phyloP scores from a whole-genome alignment of 768 basidiomycete species.

The Naganishia onofrii region DNA sequence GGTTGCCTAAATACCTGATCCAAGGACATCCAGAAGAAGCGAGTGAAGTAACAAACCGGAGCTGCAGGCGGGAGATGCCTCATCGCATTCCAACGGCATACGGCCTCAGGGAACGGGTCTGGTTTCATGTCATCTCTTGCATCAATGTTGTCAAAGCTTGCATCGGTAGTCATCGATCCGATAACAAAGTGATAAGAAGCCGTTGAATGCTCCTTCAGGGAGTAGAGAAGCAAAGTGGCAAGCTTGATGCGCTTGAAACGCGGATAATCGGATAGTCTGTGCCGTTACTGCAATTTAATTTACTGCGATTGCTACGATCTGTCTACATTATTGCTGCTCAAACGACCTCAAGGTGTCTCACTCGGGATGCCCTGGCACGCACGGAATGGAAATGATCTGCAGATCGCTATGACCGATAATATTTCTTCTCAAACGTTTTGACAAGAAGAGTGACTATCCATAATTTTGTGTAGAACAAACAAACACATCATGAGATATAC shows the following conservation, averaged over 20 bases:
- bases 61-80: neutral
- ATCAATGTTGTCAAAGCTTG: slow-evolving; percentile 6
- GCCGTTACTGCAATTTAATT: neutral
- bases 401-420: too few species aligned
- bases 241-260: slow-evolving; percentile 1
- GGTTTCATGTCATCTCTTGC: neutral
- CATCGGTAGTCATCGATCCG: neutral
- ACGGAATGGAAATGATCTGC: neutral
- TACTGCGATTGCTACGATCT: neutral
- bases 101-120: neutral
- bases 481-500: neutral
- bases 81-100: neutral
- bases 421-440: too few species aligned
- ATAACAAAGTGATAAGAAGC: neutral
- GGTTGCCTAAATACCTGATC: neutral
- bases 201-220: neutral
- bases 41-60: neutral
- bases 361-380: neutral
- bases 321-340: neutral
- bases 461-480: too few species aligned
- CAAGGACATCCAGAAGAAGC: neutral
- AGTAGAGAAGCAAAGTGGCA: neutral
- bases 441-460: too few species aligned
- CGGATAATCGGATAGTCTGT: neutral
- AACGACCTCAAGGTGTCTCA: neutral